Evolutionary conservation across 2,329 filamentous ascomycete genomes (phyloP).

Genomic region (Chalaropsis thielavioides): DNA sequence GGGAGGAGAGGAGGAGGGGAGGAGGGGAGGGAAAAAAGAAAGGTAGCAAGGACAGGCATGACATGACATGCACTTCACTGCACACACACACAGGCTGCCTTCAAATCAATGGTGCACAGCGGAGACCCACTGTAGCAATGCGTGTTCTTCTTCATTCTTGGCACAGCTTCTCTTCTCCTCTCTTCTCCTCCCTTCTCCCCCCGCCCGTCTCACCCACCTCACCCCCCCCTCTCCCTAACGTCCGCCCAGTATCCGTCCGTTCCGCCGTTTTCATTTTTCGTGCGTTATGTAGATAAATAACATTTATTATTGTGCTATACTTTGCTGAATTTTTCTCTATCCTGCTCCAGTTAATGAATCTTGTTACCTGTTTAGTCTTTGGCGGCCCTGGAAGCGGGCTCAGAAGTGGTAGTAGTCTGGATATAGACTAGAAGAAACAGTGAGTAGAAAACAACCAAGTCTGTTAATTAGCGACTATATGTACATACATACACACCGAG

Average conservation of each 20-base stretch:
- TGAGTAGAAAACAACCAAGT: no score
- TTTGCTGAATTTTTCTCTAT: no score
- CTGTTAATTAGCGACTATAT: no score
- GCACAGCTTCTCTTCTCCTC: background rate
- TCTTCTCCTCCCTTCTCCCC: background rate
- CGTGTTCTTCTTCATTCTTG: background rate
- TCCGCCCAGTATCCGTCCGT: background rate
- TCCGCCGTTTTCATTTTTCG: background rate
- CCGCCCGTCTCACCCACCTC: background rate
- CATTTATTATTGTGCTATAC: no score
- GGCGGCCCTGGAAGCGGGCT: no score
- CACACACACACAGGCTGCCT: no score
- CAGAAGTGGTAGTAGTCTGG: no score
- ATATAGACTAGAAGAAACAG: no score
- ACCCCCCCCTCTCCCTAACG: background rate
- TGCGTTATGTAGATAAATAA: background rate
- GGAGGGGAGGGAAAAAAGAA: background rate
- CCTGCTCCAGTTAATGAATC: no score
- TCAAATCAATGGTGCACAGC: background rate
- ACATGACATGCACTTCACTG: background rate
- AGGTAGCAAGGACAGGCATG: background rate
- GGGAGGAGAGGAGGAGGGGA: no score
- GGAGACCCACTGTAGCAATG: background rate
- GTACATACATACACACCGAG: no score
- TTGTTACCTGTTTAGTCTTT: no score